Base-by-base conservation (phyloP, 164 flowering plant genomes). In the Magnolia officinalis region DNA sequence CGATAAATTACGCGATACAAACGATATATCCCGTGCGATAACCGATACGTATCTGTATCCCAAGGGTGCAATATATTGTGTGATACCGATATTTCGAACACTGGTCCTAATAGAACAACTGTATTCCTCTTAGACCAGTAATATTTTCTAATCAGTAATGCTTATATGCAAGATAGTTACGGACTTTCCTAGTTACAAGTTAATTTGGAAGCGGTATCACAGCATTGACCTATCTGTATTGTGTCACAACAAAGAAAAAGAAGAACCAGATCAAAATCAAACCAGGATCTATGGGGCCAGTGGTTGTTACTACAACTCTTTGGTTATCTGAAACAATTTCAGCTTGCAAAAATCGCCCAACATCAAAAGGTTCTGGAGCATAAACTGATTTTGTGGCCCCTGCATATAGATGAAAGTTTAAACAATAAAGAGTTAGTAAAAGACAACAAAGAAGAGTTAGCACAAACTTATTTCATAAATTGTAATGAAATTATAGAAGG, bases 331-430 rank as follows among this genome's bases (percentile, higher is more conserved):
- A 80, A 79, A 67, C 70, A 75, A 94, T 89, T 64, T 93, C 97
- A 26, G 88, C 98, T 83, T 86, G 90, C 87, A 96, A 86, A 68
- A 82, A 81, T 74, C 87, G 78, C 6, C 99, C 98, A 82, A 94
- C 97, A 83, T 96, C 99, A 81, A 85, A 90, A 52, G 99, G 98
- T 84, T 94, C 99, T 14, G 97, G 97, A 73, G 99, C 98, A 87
- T 96, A 96, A 69, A 89, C 83, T 78, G 86, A 67, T 85, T 94
- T 96, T 6, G 88, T 94, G 64, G 99, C 99, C 70, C 99, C 99
- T 96, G 85, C 52, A 73, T 50, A 73, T 67, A n/a, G 70, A 68
- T 1, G 64, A 58, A 78, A 59, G 50, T 20, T 20, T 23, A 20
- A 29, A 55, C 20, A 63, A 37, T 65, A 20, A 19, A 1, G 23